Evolutionary conservation across 768 basidiomycete genomes (phyloP).

Genomic region (Tulasnella sp.): DNA sequence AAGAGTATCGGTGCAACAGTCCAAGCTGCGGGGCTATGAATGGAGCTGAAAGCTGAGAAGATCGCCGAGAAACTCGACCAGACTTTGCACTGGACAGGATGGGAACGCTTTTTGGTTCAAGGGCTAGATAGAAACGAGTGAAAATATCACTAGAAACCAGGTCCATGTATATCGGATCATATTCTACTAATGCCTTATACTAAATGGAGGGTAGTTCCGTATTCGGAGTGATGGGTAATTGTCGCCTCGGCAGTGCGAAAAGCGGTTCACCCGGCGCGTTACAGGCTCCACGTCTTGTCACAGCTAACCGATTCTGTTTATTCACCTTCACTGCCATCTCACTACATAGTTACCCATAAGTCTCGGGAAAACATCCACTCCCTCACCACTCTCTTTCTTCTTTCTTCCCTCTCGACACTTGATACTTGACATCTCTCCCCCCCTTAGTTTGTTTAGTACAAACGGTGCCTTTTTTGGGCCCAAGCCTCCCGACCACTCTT

Average conservation of each 20-base stretch:
- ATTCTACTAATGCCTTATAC: not conserved
- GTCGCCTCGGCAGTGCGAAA: not conserved
- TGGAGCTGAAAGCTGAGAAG: not conserved
- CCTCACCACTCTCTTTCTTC: not conserved
- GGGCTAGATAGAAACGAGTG: too few relatives aligned
- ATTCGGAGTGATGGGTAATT: not conserved
- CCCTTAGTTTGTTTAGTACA: constrained; percentile 2
- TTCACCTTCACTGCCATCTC: not conserved
- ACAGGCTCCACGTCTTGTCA: not conserved
- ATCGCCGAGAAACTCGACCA: too few relatives aligned
- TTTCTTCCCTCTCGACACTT: too few relatives aligned
- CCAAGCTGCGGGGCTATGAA: not conserved
- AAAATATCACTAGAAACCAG: not conserved
- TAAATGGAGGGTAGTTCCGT: not conserved
- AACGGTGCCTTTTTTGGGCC: not conserved
- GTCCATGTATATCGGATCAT: not conserved
- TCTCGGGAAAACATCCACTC: not conserved
- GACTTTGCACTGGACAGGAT: too few relatives aligned
- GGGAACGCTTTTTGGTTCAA: too few relatives aligned
- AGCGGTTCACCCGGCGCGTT: not conserved
- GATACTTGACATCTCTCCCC: too few relatives aligned
- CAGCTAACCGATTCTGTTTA: not conserved
- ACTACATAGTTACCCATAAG: not conserved
- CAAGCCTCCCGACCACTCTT: not conserved
- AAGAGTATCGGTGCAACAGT: not conserved